A percentile compares a stretch with the other conserved stretches of the same genome.
These are phyloP conservation scores for Boletus patriciae DNA, from an alignment of 768 basidiomycete species.

Conservation along the genomic window DNA sequence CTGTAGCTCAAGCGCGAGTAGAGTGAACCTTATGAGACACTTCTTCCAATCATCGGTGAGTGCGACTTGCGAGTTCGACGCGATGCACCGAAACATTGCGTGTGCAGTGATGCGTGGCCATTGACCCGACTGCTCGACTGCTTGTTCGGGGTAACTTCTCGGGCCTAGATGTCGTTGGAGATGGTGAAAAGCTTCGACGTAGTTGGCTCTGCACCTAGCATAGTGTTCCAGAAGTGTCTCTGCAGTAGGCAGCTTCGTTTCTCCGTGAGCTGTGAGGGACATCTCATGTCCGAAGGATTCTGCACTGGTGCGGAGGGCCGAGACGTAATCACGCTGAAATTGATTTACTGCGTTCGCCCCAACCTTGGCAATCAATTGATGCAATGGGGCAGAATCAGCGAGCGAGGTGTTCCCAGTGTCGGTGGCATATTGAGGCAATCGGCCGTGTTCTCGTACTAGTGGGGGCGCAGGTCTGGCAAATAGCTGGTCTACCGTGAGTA, in stretches of 20 bases:
- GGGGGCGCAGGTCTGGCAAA: conserved; percentile 1
- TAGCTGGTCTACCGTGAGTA: neutral
- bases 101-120: conserved; percentile 33
- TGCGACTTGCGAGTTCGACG: conserved; percentile 13
- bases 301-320: conserved; percentile 5
- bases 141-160: conserved; percentile 8
- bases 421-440: neutral
- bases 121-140: neutral
- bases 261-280: neutral
- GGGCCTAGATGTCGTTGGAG: conserved; percentile 15
- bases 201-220: neutral
- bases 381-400: neutral
- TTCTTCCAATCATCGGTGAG: conserved; percentile 28
- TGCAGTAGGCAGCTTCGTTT: neutral
- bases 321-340: conserved; percentile 9
- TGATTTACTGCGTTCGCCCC: neutral
- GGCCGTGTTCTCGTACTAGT: neutral
- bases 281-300: conserved; percentile 6
- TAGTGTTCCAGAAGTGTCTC: conserved; percentile 8
- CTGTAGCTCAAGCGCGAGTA: conserved; percentile 23
- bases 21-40: conserved; percentile 30
- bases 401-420: neutral
- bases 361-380: neutral
- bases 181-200: neutral
- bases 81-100: conserved; percentile 30